Base-by-base conservation (phyloP, 345 rosid genomes). In the Eucalyptus fibrosa region DNA sequence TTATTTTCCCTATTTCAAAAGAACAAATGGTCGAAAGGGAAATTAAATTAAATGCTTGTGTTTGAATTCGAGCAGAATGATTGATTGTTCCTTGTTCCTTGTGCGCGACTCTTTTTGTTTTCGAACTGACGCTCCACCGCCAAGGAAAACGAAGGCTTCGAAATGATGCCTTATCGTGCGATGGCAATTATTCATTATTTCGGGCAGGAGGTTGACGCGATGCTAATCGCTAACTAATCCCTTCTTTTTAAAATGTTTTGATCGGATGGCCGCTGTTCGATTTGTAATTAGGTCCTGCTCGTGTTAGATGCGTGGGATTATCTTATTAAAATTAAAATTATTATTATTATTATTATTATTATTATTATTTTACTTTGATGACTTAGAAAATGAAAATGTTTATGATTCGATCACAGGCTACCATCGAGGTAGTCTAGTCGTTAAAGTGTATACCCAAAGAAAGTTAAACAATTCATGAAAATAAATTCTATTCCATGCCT, bases 111-210 rank as follows among this genome's bases (percentile, higher is more conserved):
- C 13, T 18, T 9, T 37, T 1, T 77, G 69, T 60, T 87, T 91
- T 92, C 87, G 93, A 92, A 89, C 83, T 83, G 93, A 92, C 94
- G 93, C 91, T 93, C 94, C 94, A 91, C 80, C 93, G 50, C 85
- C 24, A 77, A 30, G 90, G 90, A 91, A 89, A 90, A 87, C 42
- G 92, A 92, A 88, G 86, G 45, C 72, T 56, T 89, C 88, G 92
- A 93, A 89, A 89, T 90, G 92, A 91, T 91, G 91, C 77, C 86
- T 89, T 86, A 91, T 90, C 91, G 55, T 89, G 92, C 86, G 88
- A 90, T 62, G 59, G 86, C 59, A 83, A 90, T 67, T 44, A 50
- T 44, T 77, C 9, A 56, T 44, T 45, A 85, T 77, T 40, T 49
- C 30, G 47, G 85, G 85, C 85, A 12, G 85, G 28, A 77, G 85